phyloP scores from a whole-genome alignment of 2,329 filamentous ascomycete genomes.

The Tolypocladium guangdongense region DNA sequence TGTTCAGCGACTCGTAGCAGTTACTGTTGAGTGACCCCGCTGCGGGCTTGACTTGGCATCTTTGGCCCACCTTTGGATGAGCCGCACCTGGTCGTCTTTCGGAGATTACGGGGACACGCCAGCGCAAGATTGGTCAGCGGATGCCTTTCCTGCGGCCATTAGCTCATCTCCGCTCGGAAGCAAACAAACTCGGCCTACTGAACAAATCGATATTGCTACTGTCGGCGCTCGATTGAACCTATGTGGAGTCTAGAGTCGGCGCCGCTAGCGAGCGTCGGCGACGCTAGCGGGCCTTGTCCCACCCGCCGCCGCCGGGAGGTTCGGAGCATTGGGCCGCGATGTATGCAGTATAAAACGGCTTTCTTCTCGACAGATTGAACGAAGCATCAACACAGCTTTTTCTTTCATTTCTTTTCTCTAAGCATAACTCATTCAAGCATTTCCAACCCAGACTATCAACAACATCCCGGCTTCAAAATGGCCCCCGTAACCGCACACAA shows the following conservation, averaged over 20 bases:
- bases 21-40: too few relatives aligned
- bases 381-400: too few relatives aligned
- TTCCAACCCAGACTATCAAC: neutral
- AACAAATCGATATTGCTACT: neutral
- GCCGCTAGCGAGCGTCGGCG: neutral
- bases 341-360: neutral
- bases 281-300: neutral
- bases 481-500: slow-evolving; percentile 9
- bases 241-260: neutral
- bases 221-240: neutral
- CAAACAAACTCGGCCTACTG: neutral
- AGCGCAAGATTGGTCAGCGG: neutral
- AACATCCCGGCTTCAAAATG: neutral
- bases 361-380: neutral
- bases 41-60: neutral
- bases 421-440: neutral
- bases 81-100: neutral
- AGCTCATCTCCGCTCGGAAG: neutral
- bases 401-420: neutral
- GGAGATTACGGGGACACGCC: neutral
- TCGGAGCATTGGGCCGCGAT: neutral
- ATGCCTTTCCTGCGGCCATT: neutral
- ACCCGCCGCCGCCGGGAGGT: neutral
- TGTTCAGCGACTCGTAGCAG: too few relatives aligned
- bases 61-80: neutral